These are phyloP conservation scores for Leccinum fibrillosum DNA, from an alignment of 768 basidiomycete species.

Conservation along the genomic window DNA sequence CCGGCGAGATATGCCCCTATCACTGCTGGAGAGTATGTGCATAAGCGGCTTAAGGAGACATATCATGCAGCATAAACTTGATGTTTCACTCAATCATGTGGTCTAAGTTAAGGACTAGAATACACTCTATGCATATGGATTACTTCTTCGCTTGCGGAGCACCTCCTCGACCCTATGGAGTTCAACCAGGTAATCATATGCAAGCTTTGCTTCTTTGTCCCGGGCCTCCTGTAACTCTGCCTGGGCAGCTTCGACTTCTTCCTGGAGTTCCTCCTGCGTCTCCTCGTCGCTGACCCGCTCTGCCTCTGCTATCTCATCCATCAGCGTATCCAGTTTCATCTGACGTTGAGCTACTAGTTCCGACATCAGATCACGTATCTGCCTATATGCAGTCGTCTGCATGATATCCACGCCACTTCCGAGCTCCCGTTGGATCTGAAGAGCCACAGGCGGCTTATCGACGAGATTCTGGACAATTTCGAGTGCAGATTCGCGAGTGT, in stretches of 20 bases:
- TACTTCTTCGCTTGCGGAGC: constrained; percentile 15
- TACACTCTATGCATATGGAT: background rate
- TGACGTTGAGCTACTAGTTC: constrained; percentile 42
- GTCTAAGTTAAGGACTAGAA: background rate
- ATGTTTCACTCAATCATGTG: background rate
- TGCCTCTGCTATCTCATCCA: constrained; percentile 45
- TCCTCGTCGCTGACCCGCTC: constrained; percentile 43
- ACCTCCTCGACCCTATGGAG: constrained; percentile 25
- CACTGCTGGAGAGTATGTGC: constrained; percentile 83
- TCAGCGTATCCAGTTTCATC: constrained; percentile 42
- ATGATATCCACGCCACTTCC: constrained; percentile 43
- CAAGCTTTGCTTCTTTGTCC: constrained; percentile 23
- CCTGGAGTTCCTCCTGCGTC: constrained; percentile 40
- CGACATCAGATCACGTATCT: constrained; percentile 47
- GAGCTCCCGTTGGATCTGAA: constrained; percentile 56
- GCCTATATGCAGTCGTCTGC: constrained; percentile 52
- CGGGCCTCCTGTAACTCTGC: constrained; percentile 20
- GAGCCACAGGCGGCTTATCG: constrained; percentile 33
- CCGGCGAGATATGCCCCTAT: constrained; percentile 70
- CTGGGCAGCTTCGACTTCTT: constrained; percentile 30
- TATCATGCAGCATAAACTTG: constrained; percentile 15
- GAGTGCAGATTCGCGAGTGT: constrained; percentile 43
- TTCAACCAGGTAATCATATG: constrained; percentile 26
- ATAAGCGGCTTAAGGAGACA: constrained; percentile 58
- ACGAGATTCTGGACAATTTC: constrained; percentile 41